A percentile compares a stretch with the other conserved stretches of the same genome.
phyloP scores from a whole-genome alignment of 768 basidiomycete genomes.

The Leucogyrophana mollusca region DNA sequence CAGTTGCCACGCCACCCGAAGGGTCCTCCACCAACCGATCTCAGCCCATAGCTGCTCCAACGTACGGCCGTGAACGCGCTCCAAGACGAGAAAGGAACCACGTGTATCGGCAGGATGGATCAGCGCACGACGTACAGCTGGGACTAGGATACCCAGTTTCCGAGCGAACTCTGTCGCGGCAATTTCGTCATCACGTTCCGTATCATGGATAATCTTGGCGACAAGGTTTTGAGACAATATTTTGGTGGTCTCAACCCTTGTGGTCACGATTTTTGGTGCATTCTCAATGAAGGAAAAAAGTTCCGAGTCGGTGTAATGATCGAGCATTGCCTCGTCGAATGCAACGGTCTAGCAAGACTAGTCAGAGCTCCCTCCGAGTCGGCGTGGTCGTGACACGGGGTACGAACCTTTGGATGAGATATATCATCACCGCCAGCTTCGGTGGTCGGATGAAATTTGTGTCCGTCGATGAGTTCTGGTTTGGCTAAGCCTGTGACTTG shows the following conservation, averaged over 20 bases:
- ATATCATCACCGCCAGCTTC: not conserved
- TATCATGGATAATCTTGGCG: not conserved
- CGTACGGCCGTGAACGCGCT: constrained; percentile 6
- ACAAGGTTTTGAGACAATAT: not conserved
- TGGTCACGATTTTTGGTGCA: not conserved
- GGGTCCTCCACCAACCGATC: constrained; percentile 2
- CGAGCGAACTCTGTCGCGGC: not conserved
- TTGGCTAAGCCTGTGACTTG: not conserved
- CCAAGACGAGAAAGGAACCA: constrained; percentile 3
- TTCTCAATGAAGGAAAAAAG: too few species aligned
- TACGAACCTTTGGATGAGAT: not conserved
- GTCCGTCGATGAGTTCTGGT: not conserved
- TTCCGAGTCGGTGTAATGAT: too few species aligned
- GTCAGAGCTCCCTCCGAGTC: constrained; percentile 1
- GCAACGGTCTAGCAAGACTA: not conserved
- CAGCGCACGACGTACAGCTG: constrained; percentile 2
- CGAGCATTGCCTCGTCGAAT: not conserved
- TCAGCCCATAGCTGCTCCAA: constrained; percentile 2
- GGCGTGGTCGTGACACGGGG: not conserved
- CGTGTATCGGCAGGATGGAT: not conserved
- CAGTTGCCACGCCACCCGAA: not conserved
- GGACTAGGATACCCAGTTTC: constrained; percentile 2
- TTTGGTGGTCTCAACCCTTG: not conserved
- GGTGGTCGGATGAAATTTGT: not conserved
- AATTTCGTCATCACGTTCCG: constrained; percentile 1